Conservation (phyloP, 306 rosid genomes). For the Castanea crenata region DNA sequence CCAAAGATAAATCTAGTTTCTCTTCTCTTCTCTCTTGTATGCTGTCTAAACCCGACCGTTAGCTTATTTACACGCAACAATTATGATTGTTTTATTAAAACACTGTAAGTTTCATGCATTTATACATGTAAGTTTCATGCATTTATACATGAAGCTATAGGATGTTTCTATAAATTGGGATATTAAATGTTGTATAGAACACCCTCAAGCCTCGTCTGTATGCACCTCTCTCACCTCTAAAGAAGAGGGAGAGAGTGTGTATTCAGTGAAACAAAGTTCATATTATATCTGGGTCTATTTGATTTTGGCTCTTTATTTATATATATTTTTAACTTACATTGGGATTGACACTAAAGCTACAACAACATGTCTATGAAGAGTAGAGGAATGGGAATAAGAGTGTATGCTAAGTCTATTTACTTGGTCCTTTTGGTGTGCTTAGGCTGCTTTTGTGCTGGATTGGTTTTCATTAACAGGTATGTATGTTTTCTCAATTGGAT, state of each 20-base stretch:
- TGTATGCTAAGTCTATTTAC: conserved; percentile 47
- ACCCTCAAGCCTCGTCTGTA: conserved; percentile 11
- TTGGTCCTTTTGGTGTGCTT: conserved; percentile 70
- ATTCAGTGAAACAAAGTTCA: not conserved
- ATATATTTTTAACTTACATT: not conserved
- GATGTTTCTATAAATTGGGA: conserved; percentile 9
- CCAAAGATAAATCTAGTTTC: too few relatives aligned
- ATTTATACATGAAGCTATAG: conserved; percentile 11
- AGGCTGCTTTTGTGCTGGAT: conserved; percentile 85
- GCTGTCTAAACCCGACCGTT: not conserved
- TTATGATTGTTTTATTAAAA: conserved; percentile 8
- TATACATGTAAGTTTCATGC: not conserved
- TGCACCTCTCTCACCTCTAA: conserved; percentile 25
- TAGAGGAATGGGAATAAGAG: conserved; percentile 51
- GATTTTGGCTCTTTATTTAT: not conserved
- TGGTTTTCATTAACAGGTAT: conserved; percentile 73
- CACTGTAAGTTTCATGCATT: not conserved
- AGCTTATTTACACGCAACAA: conserved; percentile 22
- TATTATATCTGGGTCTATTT: not conserved
- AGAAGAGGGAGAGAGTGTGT: conserved; percentile 1
- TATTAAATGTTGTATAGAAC: conserved; percentile 19
- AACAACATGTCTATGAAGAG: conserved; percentile 57
- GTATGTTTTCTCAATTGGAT: conserved; percentile 42
- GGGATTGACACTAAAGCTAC: conserved; percentile 8
- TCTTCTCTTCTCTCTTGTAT: too few relatives aligned